phyloP scores from a whole-genome alignment of 306 rosid genomes.

The Albizia julibrissin region DNA sequence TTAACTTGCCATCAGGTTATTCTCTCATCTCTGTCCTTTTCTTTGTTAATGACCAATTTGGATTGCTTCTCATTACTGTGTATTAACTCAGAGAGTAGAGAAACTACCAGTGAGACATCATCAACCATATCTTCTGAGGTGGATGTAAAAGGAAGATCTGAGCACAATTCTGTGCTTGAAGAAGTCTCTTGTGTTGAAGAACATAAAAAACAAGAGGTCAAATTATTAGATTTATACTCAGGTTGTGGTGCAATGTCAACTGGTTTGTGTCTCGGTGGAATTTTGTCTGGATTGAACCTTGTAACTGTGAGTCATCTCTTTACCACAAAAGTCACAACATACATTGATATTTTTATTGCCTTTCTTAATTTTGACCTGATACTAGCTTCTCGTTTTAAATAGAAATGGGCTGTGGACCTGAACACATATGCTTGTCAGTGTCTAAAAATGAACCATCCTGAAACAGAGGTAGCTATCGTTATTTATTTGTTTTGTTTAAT shows the following conservation, averaged over 20 bases:
- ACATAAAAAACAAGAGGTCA: conserved; percentile 43
- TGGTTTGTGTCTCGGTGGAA: conserved; percentile 80
- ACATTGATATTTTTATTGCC: neutral
- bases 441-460: conserved; percentile 70
- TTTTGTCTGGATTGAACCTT: conserved; percentile 55
- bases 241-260: conserved; percentile 98
- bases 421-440: conserved; percentile 63
- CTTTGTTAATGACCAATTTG: neutral
- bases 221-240: conserved; percentile 66
- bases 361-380: neutral
- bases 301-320: conserved; percentile 59
- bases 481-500: neutral
- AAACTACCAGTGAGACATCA: conserved; percentile 50
- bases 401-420: conserved; percentile 91
- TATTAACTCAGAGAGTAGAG: conserved; percentile 38
- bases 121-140: conserved; percentile 73
- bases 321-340: neutral
- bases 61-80: conserved; percentile 13
- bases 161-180: conserved; percentile 36
- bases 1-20: conserved; percentile 58
- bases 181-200: conserved; percentile 12
- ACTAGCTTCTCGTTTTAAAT: neutral
- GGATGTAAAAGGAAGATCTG: conserved; percentile 39
- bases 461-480: conserved; percentile 58
- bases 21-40: neutral